Base-by-base conservation (phyloP, 2,329 filamentous ascomycete genomes). In the Talaromyces sp. region DNA sequence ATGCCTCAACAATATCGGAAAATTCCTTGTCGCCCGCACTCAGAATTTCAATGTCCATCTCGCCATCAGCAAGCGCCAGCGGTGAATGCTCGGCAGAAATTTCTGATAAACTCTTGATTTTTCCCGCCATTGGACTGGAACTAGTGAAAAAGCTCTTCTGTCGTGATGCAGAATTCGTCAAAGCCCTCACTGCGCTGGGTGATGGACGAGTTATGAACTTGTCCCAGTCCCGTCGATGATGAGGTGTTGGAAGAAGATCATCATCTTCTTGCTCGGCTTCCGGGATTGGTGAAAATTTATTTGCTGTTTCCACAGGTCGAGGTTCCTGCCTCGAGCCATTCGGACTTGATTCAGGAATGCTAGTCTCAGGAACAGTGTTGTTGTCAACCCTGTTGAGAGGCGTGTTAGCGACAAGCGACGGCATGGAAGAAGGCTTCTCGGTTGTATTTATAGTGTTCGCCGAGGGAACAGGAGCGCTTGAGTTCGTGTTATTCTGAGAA, bases 61-160 rank as follows among this genome's bases (percentile, higher is more conserved):
- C 74, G 27, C 68, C 67, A 32, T 67, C 68, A 15, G 65, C 65
- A n/a, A 66, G 68, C 55, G 72, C 67, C 55, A 74, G 71, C 6
- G 78, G 78, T 3, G 78, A 78, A 53, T 70, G 68, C 57, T 78
- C 76, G 1, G 73, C 70, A 27, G 77, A 77, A 65, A 81, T 78
- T 32, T 78, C 73, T 13, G 77, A 74, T 58, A 78, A 68, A 56
- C 70, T 69, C 58, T 72, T 71, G 49, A 75, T 73, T 57, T 72
- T 72, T 32, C 72, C 70, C 53, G 72, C 72, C 59, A 71, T 75
- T 36, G 73, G 76, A 62, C 74, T 79, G 1, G 76, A 78, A 15
- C 76, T 63, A 7, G 74, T 70, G 22, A 62, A 53, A 25, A 56
- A n/a, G 3, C 11, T 53, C 10, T 53, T 9, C 15, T n/a, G 17